Evolutionary conservation across 106 monocot species (phyloP).

Genomic region (Allium fistulosum): DNA sequence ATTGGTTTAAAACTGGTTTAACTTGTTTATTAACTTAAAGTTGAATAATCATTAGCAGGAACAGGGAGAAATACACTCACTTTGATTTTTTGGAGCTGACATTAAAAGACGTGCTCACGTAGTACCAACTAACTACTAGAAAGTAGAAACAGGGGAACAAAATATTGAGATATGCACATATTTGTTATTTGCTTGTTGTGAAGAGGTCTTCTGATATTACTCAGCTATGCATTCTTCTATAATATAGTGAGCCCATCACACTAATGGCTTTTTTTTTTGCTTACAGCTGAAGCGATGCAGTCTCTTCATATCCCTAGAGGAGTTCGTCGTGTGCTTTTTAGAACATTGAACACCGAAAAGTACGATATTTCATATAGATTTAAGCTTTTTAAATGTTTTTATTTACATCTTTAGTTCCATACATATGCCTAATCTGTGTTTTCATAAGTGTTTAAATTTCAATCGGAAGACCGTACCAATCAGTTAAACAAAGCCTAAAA

Average conservation of each 20-base stretch:
- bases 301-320: constrained; percentile 73
- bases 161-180: not conserved
- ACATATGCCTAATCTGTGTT: too few relatives aligned
- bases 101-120: too few relatives aligned
- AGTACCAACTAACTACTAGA: too few relatives aligned
- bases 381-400: not conserved
- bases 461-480: not conserved
- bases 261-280: constrained; percentile 4
- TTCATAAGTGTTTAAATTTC: too few relatives aligned
- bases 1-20: too few relatives aligned
- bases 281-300: constrained; percentile 74
- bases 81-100: too few relatives aligned
- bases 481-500: too few relatives aligned
- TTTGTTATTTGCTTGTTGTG: not conserved
- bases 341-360: constrained; percentile 92
- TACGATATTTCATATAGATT: not conserved
- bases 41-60: too few relatives aligned
- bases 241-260: not conserved
- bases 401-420: too few relatives aligned
- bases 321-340: constrained; percentile 80
- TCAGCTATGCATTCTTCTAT: not conserved
- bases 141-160: too few relatives aligned
- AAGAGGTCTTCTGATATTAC: not conserved
- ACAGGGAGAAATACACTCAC: too few relatives aligned
- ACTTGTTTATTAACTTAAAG: too few relatives aligned